Conservation (phyloP, 2,329 filamentous ascomycete species). For the Coniochaeta hoffmannii region DNA sequence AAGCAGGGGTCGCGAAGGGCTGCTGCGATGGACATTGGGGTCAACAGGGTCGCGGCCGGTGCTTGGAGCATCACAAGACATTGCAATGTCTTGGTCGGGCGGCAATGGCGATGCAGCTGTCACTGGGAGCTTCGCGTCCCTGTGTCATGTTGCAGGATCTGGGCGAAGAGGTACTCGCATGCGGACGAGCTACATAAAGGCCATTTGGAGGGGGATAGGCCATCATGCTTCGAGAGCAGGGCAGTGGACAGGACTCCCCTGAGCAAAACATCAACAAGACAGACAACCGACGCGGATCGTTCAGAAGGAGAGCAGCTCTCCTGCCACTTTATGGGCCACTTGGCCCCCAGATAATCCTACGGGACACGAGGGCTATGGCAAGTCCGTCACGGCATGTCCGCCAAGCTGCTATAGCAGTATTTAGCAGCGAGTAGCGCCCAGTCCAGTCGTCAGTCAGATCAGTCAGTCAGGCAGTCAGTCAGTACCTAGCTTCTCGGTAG, state of each 20-base stretch:
- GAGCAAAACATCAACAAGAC: slow-evolving; percentile 12
- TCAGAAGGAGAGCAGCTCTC: slow-evolving; percentile 16
- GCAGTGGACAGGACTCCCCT: slow-evolving; percentile 3
- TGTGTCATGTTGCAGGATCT: background rate
- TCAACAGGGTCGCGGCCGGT: background rate
- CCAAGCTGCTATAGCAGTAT: slow-evolving; percentile 35
- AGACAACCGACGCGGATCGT: slow-evolving; percentile 19
- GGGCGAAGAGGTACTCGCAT: background rate
- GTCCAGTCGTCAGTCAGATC: slow-evolving; percentile 10
- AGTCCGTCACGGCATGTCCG: slow-evolving; percentile 20
- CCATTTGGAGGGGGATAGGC: background rate
- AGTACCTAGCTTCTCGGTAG: slow-evolving; percentile 69
- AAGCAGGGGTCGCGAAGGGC: background rate
- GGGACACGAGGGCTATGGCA: slow-evolving; percentile 23
- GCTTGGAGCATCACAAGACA: background rate
- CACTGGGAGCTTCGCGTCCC: background rate
- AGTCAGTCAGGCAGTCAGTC: slow-evolving; percentile 30
- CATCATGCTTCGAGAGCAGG: slow-evolving; percentile 2
- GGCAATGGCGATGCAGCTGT: background rate
- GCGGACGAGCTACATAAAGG: background rate
- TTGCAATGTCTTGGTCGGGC: background rate
- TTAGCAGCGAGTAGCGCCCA: slow-evolving; percentile 45
- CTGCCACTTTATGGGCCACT: slow-evolving; percentile 32
- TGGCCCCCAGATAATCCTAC: slow-evolving; percentile 32
- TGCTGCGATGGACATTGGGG: background rate